Percentiles rank a stretch among this genome's conserved stretches.
phyloP scores from a whole-genome alignment of 345 rosid species.

The Arabidopsis arenosa region DNA sequence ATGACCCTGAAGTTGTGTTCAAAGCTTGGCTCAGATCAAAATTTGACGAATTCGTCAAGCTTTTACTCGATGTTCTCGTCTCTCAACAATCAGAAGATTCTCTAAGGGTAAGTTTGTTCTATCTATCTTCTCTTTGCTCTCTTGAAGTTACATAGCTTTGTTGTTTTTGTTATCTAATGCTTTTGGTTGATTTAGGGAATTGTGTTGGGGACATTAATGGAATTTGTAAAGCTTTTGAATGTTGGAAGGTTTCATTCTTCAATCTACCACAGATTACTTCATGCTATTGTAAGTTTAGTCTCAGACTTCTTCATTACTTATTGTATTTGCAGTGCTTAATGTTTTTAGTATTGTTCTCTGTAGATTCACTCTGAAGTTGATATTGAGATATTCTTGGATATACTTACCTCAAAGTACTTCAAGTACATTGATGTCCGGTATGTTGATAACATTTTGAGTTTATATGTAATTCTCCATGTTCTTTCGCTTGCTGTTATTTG shows the following conservation, averaged over 20 bases:
- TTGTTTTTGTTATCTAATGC: slow-evolving; percentile 18
- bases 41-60: slow-evolving; percentile 69
- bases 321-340: background rate
- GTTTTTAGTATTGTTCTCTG: slow-evolving; percentile 7
- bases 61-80: slow-evolving; percentile 54
- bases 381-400: slow-evolving; percentile 52
- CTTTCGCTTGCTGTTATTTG: slow-evolving; percentile 14
- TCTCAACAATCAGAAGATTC: slow-evolving; percentile 59
- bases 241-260: slow-evolving; percentile 73
- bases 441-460: slow-evolving; percentile 27
- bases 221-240: slow-evolving; percentile 73
- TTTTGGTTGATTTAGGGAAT: slow-evolving; percentile 58
- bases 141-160: background rate
- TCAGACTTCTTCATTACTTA: background rate
- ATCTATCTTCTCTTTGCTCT: background rate
- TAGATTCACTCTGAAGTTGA: slow-evolving; percentile 62
- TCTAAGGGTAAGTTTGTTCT: slow-evolving; percentile 50
- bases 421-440: slow-evolving; percentile 82
- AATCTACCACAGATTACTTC: slow-evolving; percentile 69
- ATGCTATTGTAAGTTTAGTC: slow-evolving; percentile 60
- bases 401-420: slow-evolving; percentile 73
- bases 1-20: slow-evolving; percentile 66
- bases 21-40: slow-evolving; percentile 83
- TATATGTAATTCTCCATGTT: background rate
- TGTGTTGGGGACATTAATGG: slow-evolving; percentile 81